Evolutionary conservation across 192 early-diverging fungal genomes (phyloP).

Genomic region (Blastocladiella britannica): DNA sequence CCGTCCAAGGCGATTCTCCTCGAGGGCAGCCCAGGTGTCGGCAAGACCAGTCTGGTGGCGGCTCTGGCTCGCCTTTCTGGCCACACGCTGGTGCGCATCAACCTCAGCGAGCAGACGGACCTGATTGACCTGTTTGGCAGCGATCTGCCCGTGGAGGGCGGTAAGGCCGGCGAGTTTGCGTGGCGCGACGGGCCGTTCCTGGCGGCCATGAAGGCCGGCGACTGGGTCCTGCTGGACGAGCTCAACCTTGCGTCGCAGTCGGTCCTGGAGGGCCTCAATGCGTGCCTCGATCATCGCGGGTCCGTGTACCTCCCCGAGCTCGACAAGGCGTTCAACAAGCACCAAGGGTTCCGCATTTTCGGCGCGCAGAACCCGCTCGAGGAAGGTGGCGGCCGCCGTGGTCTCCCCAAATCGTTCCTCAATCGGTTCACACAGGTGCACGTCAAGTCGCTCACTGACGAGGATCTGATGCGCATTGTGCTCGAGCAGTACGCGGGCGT

Average conservation of each 20-base stretch:
- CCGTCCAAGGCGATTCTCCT: constrained; percentile 66
- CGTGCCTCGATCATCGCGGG: constrained; percentile 92
- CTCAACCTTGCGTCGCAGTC: constrained; percentile 96
- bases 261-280: constrained; percentile 95
- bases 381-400: constrained; percentile 95
- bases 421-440: constrained; percentile 94
- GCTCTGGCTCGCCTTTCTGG: constrained; percentile 64
- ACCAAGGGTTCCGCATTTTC: constrained; percentile 73
- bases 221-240: constrained; percentile 95
- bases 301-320: constrained; percentile 91
- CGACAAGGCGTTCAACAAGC: constrained; percentile 60
- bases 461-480: constrained; percentile 64
- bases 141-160: constrained; percentile 87
- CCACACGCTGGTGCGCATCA: constrained; percentile 74
- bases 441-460: constrained; percentile 54
- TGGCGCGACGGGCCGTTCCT: constrained; percentile 97
- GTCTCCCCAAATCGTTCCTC: constrained; percentile 89
- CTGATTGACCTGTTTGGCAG: constrained; percentile 96
- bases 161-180: constrained; percentile 61
- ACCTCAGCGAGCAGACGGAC: constrained; percentile 95
- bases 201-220: constrained; percentile 80
- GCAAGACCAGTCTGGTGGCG: constrained; percentile 78
- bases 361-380: constrained; percentile 91
- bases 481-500: constrained; percentile 27
- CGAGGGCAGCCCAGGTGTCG: constrained; percentile 94